phyloP scores from a whole-genome alignment of 1,139 yeast genomes.

The Pneumocystis wakefieldiae region DNA sequence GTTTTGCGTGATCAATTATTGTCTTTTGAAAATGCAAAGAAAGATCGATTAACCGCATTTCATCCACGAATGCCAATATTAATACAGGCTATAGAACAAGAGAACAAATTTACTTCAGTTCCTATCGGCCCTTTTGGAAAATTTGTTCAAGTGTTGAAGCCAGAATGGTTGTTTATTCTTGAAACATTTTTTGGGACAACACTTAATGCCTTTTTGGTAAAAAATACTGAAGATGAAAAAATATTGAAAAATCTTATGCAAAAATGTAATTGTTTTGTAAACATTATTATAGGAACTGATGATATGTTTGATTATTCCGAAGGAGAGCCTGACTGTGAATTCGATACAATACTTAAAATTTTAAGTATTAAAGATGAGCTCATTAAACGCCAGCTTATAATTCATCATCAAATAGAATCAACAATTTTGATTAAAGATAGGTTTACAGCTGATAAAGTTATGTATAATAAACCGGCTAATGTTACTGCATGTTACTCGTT shows the following conservation, averaged over 20 bases:
- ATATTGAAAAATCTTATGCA: conserved; percentile 33
- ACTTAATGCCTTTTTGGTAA: conserved; percentile 53
- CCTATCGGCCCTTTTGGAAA: conserved; percentile 85
- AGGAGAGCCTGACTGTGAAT: conserved; percentile 27
- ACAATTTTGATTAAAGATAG: conserved; percentile 39
- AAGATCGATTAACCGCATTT: conserved; percentile 30
- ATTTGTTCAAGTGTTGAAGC: conserved; percentile 41
- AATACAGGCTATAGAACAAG: conserved; percentile 29
- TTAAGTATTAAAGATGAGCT: conserved; percentile 23
- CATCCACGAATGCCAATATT: conserved; percentile 32
- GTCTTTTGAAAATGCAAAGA: conserved; percentile 16
- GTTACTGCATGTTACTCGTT: conserved; percentile 37
- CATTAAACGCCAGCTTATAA: conserved; percentile 35
- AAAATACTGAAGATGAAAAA: conserved; percentile 45
- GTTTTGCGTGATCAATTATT: conserved; percentile 17
- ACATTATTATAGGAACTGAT: conserved; percentile 35
- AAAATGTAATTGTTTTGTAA: conserved; percentile 16
- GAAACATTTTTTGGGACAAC: conserved; percentile 38
- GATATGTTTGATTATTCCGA: conserved; percentile 41
- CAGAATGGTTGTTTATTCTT: conserved; percentile 48
- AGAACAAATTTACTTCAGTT: conserved; percentile 27
- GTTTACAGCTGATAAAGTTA: conserved; percentile 35
- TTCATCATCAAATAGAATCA: conserved; percentile 45
- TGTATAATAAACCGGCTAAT: conserved; percentile 27
- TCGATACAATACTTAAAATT: conserved; percentile 44